Base-by-base conservation (phyloP, 1,284 basidiomycete genomes). In the Austroboletus niveus region DNA sequence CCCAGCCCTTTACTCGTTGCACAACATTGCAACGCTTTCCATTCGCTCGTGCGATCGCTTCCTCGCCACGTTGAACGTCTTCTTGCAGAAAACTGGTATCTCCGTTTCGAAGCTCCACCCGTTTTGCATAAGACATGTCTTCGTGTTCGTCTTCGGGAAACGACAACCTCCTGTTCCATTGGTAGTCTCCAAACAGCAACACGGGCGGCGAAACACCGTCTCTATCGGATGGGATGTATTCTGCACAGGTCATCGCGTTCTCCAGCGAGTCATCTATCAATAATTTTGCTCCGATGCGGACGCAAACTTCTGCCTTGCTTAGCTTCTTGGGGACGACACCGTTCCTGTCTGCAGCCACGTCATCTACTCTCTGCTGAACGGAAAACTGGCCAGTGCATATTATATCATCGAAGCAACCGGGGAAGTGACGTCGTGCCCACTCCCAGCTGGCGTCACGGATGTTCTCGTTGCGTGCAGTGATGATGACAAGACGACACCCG, bases 211-310 rank as follows among this genome's bases (percentile, higher is more conserved):
- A 48, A 27, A 66, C 35, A 61, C 69, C 20, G 64, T 51, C 52
- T 17, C 42, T 62, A 7, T 38, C 51, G 29, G 42, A 47, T 12
- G 65, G 40, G 11, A 51, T 34, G 49, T 71, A 41, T 24, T 66
- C 72, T 0, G 76, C 75, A 53, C 82, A 82, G 50, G 82, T 77
- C 12, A 87, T 60, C 15, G 85, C 85, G 66, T 92, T 91, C 68
- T 92, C 89, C 34, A 83, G 65, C 4, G 87, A 89, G 70, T 92
- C 89, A 70, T 92, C 89, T 52, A 92, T 82, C 46, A 92, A 71
- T 38, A 92, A 66, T 43, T 77, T 72, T 15, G 87, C 85, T 24
- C 76, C 74, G 14, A 89, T 71, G 54, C 79, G 76, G 46, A 79
- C 70, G 64, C 88, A 87, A 42, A 87, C 87, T 62, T 89, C 81